phyloP scores from a whole-genome alignment of 2,329 filamentous ascomycete species.

The Phyllosticta citriasiana region DNA sequence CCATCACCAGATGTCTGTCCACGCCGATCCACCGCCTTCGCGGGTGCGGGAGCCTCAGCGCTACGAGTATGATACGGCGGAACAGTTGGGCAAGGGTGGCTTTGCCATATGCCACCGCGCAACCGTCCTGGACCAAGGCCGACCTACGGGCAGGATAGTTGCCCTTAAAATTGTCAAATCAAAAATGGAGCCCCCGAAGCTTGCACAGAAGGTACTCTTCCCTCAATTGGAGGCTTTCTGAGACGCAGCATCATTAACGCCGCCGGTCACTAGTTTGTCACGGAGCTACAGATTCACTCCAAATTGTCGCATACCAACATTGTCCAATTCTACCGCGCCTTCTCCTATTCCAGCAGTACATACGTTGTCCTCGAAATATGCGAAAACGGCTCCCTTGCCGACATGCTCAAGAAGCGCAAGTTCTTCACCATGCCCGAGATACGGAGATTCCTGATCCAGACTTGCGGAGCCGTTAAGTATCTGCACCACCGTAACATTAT shows the following conservation, averaged over 20 bases:
- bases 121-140: conserved; percentile 46
- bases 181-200: conserved; percentile 66
- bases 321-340: conserved; percentile 89
- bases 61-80: conserved; percentile 63
- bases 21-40: conserved; percentile 41
- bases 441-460: conserved; percentile 85
- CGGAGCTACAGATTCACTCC: conserved; percentile 93
- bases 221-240: conserved; percentile 12
- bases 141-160: conserved; percentile 54
- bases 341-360: conserved; percentile 78
- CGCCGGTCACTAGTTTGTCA: conserved; percentile 47
- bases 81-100: conserved; percentile 67
- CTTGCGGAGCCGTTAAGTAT: conserved; percentile 95
- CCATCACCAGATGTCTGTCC: conserved; percentile 27
- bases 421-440: conserved; percentile 90
- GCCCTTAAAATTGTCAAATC: conserved; percentile 78
- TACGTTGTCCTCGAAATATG: conserved; percentile 93
- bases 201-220: conserved; percentile 64
- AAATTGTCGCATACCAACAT: conserved; percentile 96
- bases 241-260: neutral
- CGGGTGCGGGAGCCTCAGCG: conserved; percentile 60
- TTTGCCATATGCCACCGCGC: conserved; percentile 76
- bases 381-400: conserved; percentile 91
- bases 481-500: conserved; percentile 94
- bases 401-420: conserved; percentile 89